These are phyloP conservation scores for Pisolithus microcarpus DNA, from an alignment of 768 basidiomycete species.

Conservation along the genomic window DNA sequence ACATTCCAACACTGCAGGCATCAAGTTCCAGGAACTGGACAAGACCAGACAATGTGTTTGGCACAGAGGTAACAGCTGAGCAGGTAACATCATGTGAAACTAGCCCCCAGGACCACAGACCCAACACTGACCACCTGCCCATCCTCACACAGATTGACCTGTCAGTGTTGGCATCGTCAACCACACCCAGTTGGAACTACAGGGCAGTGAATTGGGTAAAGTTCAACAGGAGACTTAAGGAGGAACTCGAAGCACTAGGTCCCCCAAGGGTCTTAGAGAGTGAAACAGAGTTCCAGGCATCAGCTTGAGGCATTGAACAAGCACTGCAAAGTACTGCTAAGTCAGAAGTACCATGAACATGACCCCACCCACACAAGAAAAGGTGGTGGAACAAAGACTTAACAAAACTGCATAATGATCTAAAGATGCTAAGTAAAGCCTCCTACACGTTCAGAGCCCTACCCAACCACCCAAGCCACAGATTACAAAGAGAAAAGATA, in stretches of 20 bases:
- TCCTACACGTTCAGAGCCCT: neutral
- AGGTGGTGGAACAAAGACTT: slow-evolving; percentile 19
- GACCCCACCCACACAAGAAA: slow-evolving; percentile 12
- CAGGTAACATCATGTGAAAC: no score
- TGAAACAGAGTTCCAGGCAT: slow-evolving; percentile 3
- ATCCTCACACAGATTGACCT: neutral
- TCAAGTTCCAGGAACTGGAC: no score
- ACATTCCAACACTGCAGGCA: no score
- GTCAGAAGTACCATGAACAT: neutral
- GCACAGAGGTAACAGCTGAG: no score
- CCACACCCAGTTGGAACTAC: neutral
- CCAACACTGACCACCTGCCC: neutral
- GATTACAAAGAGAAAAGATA: neutral
- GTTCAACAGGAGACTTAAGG: neutral
- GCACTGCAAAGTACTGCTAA: slow-evolving; percentile 13
- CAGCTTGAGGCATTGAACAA: slow-evolving; percentile 1
- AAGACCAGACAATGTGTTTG: no score
- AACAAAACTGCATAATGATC: neutral
- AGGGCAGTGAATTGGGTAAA: neutral
- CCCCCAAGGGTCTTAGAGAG: neutral
- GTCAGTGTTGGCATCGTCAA: neutral
- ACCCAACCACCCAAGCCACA: neutral
- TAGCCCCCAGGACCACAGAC: no score
- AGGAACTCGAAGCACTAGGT: neutral
- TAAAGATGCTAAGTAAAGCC: neutral